Evolutionary conservation across 805 yeast genomes (phyloP), one percentile per base, ranked within the genome.

Genomic region (Dipodascus albidus): DNA sequence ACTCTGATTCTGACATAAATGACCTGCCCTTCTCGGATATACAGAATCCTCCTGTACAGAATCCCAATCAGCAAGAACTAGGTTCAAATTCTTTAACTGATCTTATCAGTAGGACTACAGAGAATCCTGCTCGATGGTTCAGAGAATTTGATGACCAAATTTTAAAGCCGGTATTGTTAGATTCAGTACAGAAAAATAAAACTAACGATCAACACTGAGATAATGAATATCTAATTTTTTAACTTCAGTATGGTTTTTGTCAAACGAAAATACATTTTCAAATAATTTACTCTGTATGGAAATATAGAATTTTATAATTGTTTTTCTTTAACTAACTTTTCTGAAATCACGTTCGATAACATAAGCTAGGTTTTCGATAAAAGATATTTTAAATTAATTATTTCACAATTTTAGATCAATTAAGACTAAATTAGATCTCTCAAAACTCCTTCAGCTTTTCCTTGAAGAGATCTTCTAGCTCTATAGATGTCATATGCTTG

Each of bases 81-180:
- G 8, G 19, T 47, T 47, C 49, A 15, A 47, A 58, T 14, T 55
- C 63, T n/a, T 21, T 60, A 8, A 52, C 62, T 20, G 61, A 59
- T n/a, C 50, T 62, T 49, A 50, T 62, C 2, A 53, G 55, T 31
- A 66, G 56, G 41, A 63, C 47, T 2, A 76, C 79, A 1, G 91
- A 84, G 57, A 90, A 85, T 59, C 86, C 82, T 56, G 85, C 90
- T 11, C 82, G 79, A 64, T 91, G 99, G 98, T 93, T 93, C 67
- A 84, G 87, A 20, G 84, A 81, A 61, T 87, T 93, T 64, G 99
- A 93, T 65, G 96, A 93, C 61, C 87, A 87, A 64, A 93, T 93
- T 21, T 74, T 93, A 61, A 90, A 90, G 67, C 97, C 97, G 0
- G 96, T 88, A 0, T 76, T 91, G 52, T 75, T 90, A 55, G 98